Evolutionary conservation across 768 basidiomycete species (phyloP).

Genomic region (Pleurotus citrinopileatus): DNA sequence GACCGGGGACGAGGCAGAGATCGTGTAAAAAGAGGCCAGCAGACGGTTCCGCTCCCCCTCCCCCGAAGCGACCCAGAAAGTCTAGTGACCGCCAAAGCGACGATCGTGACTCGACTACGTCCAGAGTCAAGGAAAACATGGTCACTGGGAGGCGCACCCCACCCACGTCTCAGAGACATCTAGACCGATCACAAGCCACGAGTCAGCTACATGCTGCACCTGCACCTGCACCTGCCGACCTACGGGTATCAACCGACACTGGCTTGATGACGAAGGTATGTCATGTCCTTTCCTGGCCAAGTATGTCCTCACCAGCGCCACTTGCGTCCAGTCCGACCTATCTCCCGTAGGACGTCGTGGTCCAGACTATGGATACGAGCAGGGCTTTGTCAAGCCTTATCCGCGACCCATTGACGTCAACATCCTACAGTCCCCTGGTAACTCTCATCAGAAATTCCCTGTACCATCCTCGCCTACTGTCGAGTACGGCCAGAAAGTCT

Average conservation of each 20-base stretch:
- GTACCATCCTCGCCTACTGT: conserved; percentile 29
- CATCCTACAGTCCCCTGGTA: conserved; percentile 30
- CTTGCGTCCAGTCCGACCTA: conserved; percentile 24
- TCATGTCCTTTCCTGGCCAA: conserved; percentile 7
- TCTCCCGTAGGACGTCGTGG: conserved; percentile 28
- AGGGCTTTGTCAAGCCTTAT: conserved; percentile 34
- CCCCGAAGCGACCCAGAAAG: conserved; percentile 53
- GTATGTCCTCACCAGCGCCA: conserved; percentile 1
- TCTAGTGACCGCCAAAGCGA: conserved; percentile 26
- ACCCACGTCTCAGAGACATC: conserved; percentile 19
- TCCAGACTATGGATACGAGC: conserved; percentile 32
- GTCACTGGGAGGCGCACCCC: conserved; percentile 22
- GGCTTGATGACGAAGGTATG: conserved; percentile 25
- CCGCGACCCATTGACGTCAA: conserved; percentile 37
- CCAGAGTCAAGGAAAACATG: conserved; percentile 40
- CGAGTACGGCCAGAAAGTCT: conserved; percentile 32
- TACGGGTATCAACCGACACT: conserved; percentile 26
- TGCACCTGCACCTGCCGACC: conserved; percentile 22
- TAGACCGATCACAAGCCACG: conserved; percentile 22
- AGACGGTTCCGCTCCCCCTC: conserved; percentile 45
- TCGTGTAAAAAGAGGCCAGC: conserved; percentile 79
- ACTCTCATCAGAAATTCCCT: conserved; percentile 29
- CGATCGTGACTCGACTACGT: conserved; percentile 26
- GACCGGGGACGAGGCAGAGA: conserved; percentile 78
- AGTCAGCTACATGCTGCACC: conserved; percentile 8